Base-by-base conservation (phyloP, 805 yeast species). In the Cyberlindnera maritima region DNA sequence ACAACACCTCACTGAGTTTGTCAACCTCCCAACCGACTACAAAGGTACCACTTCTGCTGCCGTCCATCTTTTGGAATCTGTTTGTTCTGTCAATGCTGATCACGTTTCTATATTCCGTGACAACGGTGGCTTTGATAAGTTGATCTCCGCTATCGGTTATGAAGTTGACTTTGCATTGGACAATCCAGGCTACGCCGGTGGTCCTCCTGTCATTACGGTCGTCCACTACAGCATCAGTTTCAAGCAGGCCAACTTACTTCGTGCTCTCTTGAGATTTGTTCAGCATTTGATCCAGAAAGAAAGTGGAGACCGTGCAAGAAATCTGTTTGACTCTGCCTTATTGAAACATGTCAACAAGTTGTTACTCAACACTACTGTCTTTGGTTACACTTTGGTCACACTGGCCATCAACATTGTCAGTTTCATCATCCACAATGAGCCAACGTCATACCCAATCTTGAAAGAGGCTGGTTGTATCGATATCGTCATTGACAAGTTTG, bases 261-360 rank as follows among this genome's bases (percentile, higher is more conserved):
- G 79, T 50, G 75, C 81, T 35, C 62, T 86, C 41, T 65, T 89
- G 55, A 85, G 81, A 50, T 73, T 90, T 21, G 81, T 84, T 0
- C 65, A 79, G 19, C 76, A 81, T 52, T 64, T 90, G 39, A 72
- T 91, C 36, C 79, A 79, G 46, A 74, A 82, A n/a, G 89, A 88
- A 43, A 77, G 85, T 4, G 94, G 95, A 36, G 97, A 90, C 60
- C 74, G 94, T 48, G 77, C 89, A 58, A 78, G 96, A 62, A 88
- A 88, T 52, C 65, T 92, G 34, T 87, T 88, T 58, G 98, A 92
- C 58, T 87, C 97, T 0, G 82, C 90, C 0, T 67, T 92, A n/a
- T 65, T 91, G 15, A 59, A 66, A 25, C 75, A 85, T 25, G 66
- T 89, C 53, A 83, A 80, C 51, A 72, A 69, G 46, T 76, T 91